Conservation (phyloP, 192 early-diverging fungal species). For the Polychytrium aggregatum region DNA sequence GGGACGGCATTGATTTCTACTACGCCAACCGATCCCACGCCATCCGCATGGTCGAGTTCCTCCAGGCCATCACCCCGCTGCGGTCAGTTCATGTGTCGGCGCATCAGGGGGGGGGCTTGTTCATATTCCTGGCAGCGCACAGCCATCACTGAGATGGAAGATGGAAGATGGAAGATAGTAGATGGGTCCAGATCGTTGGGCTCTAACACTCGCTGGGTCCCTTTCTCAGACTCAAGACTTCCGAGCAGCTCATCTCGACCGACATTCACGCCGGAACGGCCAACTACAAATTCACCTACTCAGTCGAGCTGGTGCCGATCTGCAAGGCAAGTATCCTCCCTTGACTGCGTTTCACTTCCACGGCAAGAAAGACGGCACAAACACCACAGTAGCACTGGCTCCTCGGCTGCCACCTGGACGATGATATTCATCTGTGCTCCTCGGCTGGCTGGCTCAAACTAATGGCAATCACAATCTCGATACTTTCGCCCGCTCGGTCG, state of each 20-base stretch:
- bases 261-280: constrained; percentile 85
- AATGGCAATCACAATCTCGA: too few relatives aligned
- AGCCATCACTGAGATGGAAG: too few relatives aligned
- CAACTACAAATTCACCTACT: constrained; percentile 96
- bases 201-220: neutral
- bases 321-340: constrained; percentile 52
- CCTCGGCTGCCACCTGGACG: too few relatives aligned
- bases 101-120: neutral
- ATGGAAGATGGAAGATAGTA: too few relatives aligned
- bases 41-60: constrained; percentile 92
- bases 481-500: neutral
- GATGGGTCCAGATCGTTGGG: too few relatives aligned
- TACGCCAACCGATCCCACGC: constrained; percentile 82
- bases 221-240: constrained; percentile 62
- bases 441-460: too few relatives aligned
- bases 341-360: too few relatives aligned
- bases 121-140: too few relatives aligned
- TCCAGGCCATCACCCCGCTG: constrained; percentile 74
- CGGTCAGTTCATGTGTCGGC: constrained; percentile 23
- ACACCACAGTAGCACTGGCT: too few relatives aligned
- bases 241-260: constrained; percentile 91
- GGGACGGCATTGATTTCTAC: constrained; percentile 95
- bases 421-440: too few relatives aligned
- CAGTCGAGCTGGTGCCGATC: constrained; percentile 88
- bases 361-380: too few relatives aligned